phyloP scores from a whole-genome alignment of 805 yeast genomes.

The Yamadazyma sp. region DNA sequence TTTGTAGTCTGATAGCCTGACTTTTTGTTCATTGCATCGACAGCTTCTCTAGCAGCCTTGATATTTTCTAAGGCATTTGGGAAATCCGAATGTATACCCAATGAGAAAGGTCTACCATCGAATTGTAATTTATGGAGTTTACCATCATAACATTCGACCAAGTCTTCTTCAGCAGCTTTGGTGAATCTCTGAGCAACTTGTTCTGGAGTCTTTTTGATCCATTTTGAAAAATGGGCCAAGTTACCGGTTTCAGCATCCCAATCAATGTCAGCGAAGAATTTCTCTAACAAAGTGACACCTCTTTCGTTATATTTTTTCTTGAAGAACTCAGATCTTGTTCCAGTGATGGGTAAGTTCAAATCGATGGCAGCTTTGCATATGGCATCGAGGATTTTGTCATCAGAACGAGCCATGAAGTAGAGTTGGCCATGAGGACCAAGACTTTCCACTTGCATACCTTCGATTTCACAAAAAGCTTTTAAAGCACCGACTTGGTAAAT shows the following conservation, averaged over 20 bases:
- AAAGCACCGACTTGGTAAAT: conserved; percentile 37
- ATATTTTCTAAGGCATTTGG: conserved; percentile 29
- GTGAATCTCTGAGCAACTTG: conserved; percentile 22
- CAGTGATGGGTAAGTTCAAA: conserved; percentile 30
- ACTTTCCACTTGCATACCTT: conserved; percentile 25
- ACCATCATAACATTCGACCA: conserved; percentile 17
- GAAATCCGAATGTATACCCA: conserved; percentile 35
- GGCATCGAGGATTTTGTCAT: conserved; percentile 32
- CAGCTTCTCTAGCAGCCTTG: conserved; percentile 23
- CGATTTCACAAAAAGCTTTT: conserved; percentile 29
- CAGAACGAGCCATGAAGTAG: conserved; percentile 28
- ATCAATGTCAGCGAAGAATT: conserved; percentile 29
- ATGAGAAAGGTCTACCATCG: conserved; percentile 21
- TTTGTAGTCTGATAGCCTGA: conserved; percentile 5
- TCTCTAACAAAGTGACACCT: conserved; percentile 33
- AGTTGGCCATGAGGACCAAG: conserved; percentile 35
- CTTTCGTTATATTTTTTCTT: conserved; percentile 25
- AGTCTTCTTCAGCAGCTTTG: conserved; percentile 20
- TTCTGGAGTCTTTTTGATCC: conserved; percentile 24
- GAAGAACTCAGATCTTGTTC: conserved; percentile 26
- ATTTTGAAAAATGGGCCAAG: conserved; percentile 18
- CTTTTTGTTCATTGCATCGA: conserved; percentile 20
- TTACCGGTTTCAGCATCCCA: conserved; percentile 25
- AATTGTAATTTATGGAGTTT: conserved; percentile 20
- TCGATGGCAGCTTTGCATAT: conserved; percentile 29